These are phyloP conservation scores for Leishmania mexicana DNA, from an alignment of 208 protist species.

Conservation along the genomic window DNA sequence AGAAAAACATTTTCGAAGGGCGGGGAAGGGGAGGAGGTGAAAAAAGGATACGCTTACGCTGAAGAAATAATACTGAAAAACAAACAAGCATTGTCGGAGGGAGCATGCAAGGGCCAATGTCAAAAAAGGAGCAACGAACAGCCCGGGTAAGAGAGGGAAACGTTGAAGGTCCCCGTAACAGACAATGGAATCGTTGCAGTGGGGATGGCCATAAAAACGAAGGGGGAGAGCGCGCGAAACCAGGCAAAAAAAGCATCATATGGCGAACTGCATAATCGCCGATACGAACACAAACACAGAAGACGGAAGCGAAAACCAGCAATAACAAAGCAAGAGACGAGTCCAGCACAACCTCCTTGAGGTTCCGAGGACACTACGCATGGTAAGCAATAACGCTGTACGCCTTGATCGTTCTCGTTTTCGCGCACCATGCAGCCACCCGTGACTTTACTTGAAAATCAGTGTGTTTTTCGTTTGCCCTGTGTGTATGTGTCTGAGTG, in stretches of 20 bases:
- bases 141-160: background rate
- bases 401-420: background rate
- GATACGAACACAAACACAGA: background rate
- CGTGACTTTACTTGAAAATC: background rate
- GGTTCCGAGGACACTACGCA: background rate
- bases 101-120: background rate
- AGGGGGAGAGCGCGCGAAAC: background rate
- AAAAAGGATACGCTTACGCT: background rate
- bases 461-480: background rate
- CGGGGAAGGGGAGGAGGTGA: background rate
- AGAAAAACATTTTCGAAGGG: background rate
- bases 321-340: background rate
- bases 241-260: background rate
- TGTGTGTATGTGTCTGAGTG: background rate
- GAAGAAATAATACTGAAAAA: background rate
- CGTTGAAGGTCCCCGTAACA: background rate
- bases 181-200: background rate
- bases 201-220: background rate
- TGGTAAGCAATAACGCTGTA: background rate
- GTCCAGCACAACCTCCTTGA: background rate
- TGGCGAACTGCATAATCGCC: background rate
- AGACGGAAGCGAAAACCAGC: constrained; percentile 1
- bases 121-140: background rate
- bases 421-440: background rate
- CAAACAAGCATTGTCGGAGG: background rate